Evolutionary conservation across 208 protist genomes (phyloP), one percentile per base, ranked within the genome.

Genomic region (Wallacemonas sp.): DNA sequence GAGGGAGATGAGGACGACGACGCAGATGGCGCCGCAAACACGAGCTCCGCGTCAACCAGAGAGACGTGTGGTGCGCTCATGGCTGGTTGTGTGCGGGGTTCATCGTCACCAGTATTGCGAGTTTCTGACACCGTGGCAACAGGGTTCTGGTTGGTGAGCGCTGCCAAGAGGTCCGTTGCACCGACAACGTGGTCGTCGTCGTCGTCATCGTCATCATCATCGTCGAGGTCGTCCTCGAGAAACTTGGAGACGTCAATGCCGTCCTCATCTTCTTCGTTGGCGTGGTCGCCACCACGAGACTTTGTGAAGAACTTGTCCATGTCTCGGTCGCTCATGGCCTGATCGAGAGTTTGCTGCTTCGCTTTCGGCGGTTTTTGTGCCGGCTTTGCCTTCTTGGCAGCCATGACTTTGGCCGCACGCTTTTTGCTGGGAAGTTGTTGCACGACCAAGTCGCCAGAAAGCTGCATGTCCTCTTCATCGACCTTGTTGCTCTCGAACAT

Each of bases 271-370:
- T 78, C 75, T 19, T 68, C 69, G 14, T 74, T 57, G 32, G n/a
- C n/a, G n/a, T n/a, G n/a, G n/a, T n/a, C n/a, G n/a, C n/a, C n/a
- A n/a, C 21, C 54, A 1, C 65, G 71, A 61, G 76, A 83, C n/a
- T 80, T 73, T 62, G 75, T 78, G 33, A 95, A 61, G 2, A 90
- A 29, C 8, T 74, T 71, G 21, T 90, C 79, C 74, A 93, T 88
- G 38, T 93, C 85, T n/a, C 65, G 44, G n/a, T 80, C 66, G 38
- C 68, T 83, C 27, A 88, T 78, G n/a, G 85, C 33, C 38, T 93
- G 74, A 12, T 61, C 61, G 11, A 96, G 68, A 19, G 87, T 96
- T 39, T 88, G 67, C 60, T 96, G 90, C 63, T 85, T 90, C 33
- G 71, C 0, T 19, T 87, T 72, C 26, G 44, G 46, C 4, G 32